Evolutionary conservation across 2,329 filamentous ascomycete genomes (phyloP).

Genomic region (Septoria linicola): DNA sequence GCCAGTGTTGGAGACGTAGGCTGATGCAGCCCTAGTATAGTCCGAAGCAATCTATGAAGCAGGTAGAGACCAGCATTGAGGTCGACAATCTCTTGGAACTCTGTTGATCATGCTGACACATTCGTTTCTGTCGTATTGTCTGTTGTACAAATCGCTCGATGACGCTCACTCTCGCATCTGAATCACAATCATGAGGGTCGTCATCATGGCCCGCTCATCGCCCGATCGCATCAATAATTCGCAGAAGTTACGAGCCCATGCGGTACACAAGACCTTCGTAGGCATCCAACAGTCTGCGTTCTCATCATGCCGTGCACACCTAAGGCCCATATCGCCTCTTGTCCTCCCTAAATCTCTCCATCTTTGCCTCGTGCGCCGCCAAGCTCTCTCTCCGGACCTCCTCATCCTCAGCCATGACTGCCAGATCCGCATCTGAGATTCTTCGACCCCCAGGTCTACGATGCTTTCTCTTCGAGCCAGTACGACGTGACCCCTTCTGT

Average conservation of each 20-base stretch:
- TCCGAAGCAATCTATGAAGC: too few relatives aligned
- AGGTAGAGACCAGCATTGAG: too few relatives aligned
- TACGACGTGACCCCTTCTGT: constrained; percentile 6
- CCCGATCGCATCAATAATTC: too few relatives aligned
- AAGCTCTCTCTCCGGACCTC: background rate
- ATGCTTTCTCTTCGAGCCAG: constrained; percentile 9
- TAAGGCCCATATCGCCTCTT: constrained; percentile 7
- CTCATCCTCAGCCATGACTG: constrained; percentile 5
- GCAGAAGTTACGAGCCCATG: too few relatives aligned
- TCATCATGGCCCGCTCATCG: too few relatives aligned
- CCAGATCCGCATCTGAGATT: constrained; percentile 8
- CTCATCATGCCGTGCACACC: background rate
- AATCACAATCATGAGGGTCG: background rate
- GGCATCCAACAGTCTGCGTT: too few relatives aligned
- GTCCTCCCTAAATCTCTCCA: constrained; percentile 4
- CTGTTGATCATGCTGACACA: background rate
- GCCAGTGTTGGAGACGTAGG: too few relatives aligned
- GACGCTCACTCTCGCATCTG: background rate
- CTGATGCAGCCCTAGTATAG: too few relatives aligned
- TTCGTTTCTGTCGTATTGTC: background rate
- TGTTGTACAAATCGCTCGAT: background rate
- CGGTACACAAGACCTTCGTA: too few relatives aligned
- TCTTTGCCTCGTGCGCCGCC: constrained; percentile 3
- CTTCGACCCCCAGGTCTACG: background rate
- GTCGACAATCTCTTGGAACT: too few relatives aligned